Conservation (phyloP, 495 filamentous ascomycete genomes). For the Penicillium bialowiezense region DNA sequence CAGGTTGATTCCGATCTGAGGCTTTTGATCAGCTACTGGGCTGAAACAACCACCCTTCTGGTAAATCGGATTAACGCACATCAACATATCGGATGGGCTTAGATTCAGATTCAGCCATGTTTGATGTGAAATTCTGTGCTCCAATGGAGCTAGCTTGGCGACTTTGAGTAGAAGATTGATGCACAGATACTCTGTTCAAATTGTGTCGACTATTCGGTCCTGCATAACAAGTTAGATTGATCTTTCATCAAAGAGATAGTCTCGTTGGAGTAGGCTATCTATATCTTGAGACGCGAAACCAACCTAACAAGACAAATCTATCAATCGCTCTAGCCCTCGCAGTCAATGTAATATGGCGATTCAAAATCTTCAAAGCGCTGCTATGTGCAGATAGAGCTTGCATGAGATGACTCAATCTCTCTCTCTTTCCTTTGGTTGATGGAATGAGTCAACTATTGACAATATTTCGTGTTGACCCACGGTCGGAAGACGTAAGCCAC, state of each 20-base stretch:
- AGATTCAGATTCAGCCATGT: conserved; percentile 36
- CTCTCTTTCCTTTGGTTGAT: neutral
- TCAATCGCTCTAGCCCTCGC: conserved; percentile 6
- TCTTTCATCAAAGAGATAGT: too few relatives aligned
- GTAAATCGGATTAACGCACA: conserved; percentile 23
- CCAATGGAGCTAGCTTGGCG: conserved; percentile 3
- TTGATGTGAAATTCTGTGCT: conserved; percentile 3
- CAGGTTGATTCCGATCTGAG: conserved; percentile 88
- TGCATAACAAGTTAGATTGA: too few relatives aligned
- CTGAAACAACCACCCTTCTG: neutral
- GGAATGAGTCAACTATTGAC: neutral
- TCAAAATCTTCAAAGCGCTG: conserved; percentile 14
- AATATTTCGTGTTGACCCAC: conserved; percentile 21
- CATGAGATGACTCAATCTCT: conserved; percentile 18
- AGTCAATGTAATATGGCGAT: conserved; percentile 15
- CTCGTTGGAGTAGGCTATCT: conserved; percentile 7
- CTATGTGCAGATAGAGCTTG: conserved; percentile 9
- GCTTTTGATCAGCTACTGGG: conserved; percentile 11
- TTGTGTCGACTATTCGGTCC: neutral
- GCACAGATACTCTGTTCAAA: neutral
- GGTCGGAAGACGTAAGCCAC: conserved; percentile 17
- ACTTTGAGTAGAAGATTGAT: neutral
- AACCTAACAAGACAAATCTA: neutral
- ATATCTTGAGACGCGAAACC: neutral
- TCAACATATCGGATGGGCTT: conserved; percentile 44